A percentile compares a stretch with the other conserved stretches of the same genome.
These are phyloP conservation scores for Candida schatavii DNA, from an alignment of 805 yeast species.

Conservation along the genomic window DNA sequence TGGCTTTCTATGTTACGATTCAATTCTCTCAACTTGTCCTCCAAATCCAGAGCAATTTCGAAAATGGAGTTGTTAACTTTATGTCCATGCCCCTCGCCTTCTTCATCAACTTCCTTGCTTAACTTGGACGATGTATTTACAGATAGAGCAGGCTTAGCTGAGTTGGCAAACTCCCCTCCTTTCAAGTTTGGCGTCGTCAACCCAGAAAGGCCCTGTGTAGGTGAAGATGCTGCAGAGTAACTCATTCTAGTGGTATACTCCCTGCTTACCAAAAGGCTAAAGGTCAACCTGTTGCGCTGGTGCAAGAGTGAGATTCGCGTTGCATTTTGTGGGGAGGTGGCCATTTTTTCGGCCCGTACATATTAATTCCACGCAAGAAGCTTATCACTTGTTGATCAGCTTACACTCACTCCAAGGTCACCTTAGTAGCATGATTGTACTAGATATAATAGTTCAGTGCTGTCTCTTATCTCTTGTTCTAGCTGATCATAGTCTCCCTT, in stretches of 20 bases:
- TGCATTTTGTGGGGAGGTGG: too few species aligned
- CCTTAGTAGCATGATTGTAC: not conserved
- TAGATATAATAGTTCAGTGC: not conserved
- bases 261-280: too few species aligned
- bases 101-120: slow-evolving; percentile 1
- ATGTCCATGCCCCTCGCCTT: slow-evolving; percentile 8
- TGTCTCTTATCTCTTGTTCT: not conserved
- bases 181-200: slow-evolving; percentile 34
- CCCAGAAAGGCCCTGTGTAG: slow-evolving; percentile 17
- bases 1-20: slow-evolving; percentile 20
- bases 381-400: too few species aligned
- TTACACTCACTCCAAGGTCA: too few species aligned
- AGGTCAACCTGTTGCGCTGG: too few species aligned
- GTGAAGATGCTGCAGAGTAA: not conserved
- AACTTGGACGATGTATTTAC: not conserved
- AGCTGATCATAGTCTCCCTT: not conserved
- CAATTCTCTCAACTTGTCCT: slow-evolving; percentile 21
- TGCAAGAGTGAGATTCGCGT: too few species aligned
- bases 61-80: slow-evolving; percentile 18
- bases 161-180: slow-evolving; percentile 20
- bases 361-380: too few species aligned
- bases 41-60: slow-evolving; percentile 35
- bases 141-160: not conserved
- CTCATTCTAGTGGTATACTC: too few species aligned
- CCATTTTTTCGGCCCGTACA: too few species aligned